Percentiles rank a stretch among this genome's conserved stretches.
Evolutionary conservation across 495 filamentous ascomycete genomes (phyloP).

Genomic region (Penicillium crystallinum): DNA sequence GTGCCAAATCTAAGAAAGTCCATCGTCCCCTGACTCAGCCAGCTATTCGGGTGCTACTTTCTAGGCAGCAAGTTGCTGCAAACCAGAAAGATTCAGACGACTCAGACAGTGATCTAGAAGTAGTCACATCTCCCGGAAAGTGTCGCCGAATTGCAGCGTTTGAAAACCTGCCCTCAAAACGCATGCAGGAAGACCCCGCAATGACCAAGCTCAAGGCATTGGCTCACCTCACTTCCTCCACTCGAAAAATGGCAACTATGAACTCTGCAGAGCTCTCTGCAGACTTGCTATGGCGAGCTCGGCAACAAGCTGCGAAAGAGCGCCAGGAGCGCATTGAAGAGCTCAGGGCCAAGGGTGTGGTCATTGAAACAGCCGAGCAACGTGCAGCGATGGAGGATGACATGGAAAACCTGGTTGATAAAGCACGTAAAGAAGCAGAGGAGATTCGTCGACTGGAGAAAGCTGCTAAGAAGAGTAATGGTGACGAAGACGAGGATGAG

Average conservation of each 20-base stretch:
- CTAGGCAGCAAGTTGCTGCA: slow-evolving; percentile 33
- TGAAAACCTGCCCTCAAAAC: slow-evolving; percentile 57
- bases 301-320: slow-evolving; percentile 73
- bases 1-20: slow-evolving; percentile 14
- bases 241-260: slow-evolving; percentile 53
- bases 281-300: slow-evolving; percentile 60
- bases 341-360: slow-evolving; percentile 69
- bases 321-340: slow-evolving; percentile 73
- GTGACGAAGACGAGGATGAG: slow-evolving; percentile 60
- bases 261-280: slow-evolving; percentile 64
- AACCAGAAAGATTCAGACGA: slow-evolving; percentile 47
- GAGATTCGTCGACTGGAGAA: slow-evolving; percentile 74
- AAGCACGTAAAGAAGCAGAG: slow-evolving; percentile 73
- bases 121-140: slow-evolving; percentile 45
- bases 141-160: slow-evolving; percentile 54
- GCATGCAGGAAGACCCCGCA: slow-evolving; percentile 55
- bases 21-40: slow-evolving; percentile 17
- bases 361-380: slow-evolving; percentile 83
- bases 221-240: slow-evolving; percentile 65
- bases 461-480: slow-evolving; percentile 58
- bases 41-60: slow-evolving; percentile 38
- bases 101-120: slow-evolving; percentile 65
- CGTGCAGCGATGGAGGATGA: slow-evolving; percentile 71
- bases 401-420: slow-evolving; percentile 82
- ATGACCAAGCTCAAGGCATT: slow-evolving; percentile 65